Evolutionary conservation across 2,329 filamentous ascomycete species (phyloP).

Genomic region (Zasmidium cellare): DNA sequence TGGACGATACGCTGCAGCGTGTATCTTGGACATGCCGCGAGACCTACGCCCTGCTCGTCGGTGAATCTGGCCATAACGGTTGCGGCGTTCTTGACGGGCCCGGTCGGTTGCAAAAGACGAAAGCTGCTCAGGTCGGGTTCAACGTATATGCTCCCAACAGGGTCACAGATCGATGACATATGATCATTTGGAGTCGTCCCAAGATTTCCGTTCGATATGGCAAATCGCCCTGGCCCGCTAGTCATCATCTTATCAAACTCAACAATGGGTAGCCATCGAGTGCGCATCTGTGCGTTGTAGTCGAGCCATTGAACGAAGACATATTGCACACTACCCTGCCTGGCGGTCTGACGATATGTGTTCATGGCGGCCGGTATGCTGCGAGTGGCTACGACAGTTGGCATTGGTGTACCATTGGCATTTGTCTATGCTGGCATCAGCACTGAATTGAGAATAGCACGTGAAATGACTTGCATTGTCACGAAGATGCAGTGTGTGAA

Average conservation of each 20-base stretch:
- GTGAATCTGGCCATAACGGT: constrained; percentile 68
- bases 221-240: constrained; percentile 43
- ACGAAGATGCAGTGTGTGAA: too few relatives aligned
- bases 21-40: constrained; percentile 61
- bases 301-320: constrained; percentile 77
- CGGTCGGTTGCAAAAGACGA: constrained; percentile 50
- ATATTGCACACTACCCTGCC: constrained; percentile 47
- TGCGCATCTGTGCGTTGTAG: constrained; percentile 68
- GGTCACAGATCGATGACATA: constrained; percentile 53
- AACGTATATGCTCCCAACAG: constrained; percentile 66
- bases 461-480: too few relatives aligned
- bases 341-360: background rate
- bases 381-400: background rate
- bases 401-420: background rate
- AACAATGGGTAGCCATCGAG: constrained; percentile 65
- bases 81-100: constrained; percentile 52
- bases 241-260: constrained; percentile 41
- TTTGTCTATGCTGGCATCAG: background rate
- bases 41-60: constrained; percentile 53
- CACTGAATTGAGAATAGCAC: too few relatives aligned
- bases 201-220: constrained; percentile 64
- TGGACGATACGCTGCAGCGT: constrained; percentile 50
- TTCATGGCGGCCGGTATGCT: background rate
- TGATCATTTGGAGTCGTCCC: constrained; percentile 69
- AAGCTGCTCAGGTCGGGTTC: constrained; percentile 67